Evolutionary conservation across 2,329 filamentous ascomycete species (phyloP), one percentile per base, ranked within the genome.

Genomic region (Bipolaris zeicola): DNA sequence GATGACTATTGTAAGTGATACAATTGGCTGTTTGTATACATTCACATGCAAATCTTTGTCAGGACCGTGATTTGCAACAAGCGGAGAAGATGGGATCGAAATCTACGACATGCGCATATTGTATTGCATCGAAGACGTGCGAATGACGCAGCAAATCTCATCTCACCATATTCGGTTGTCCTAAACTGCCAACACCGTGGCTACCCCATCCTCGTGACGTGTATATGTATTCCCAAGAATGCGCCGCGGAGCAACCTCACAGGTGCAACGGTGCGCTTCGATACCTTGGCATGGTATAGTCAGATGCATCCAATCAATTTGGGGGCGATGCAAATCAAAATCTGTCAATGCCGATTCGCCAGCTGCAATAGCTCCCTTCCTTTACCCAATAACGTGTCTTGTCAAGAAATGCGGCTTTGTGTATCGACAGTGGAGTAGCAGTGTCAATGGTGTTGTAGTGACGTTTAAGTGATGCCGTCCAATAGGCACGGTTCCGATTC

Each of bases 391-490:
- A 20, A 11, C 11, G 4, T 20, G 39, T 14, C n/a, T 4, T 22
- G 18, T 16, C 3, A 14, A 45, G 26, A 10, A 11, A 2, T 16
- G 3, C 14, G 28, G 4, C 6, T 10, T 11, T 18, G 26, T 45
- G n/a, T 34, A 7, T 33, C 26, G 13, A 18, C 16, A 16, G n/a
- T 26, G 41, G 33, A 20, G 26, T 14, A 11, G 16, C 18, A 7
- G 20, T 26, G 16, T 47, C 13, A 14, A 7, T 20, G 20, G 18
- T 26, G 26, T n/a, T 13, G 24, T 18, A 24, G 50, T 47, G 44
- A 47, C 34, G 44, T 47, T 13, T 3, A 24, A 37, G 44, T 47
- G 44, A 37, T 47, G 44, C 22, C n/a, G 44, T 37, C 44, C 44
- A 47, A 47, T 47, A 26, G 31, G 44, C 33, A 18, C 31, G 10